Conservation (phyloP, 2,329 filamentous ascomycete genomes). For the Dactylellina sp. region DNA sequence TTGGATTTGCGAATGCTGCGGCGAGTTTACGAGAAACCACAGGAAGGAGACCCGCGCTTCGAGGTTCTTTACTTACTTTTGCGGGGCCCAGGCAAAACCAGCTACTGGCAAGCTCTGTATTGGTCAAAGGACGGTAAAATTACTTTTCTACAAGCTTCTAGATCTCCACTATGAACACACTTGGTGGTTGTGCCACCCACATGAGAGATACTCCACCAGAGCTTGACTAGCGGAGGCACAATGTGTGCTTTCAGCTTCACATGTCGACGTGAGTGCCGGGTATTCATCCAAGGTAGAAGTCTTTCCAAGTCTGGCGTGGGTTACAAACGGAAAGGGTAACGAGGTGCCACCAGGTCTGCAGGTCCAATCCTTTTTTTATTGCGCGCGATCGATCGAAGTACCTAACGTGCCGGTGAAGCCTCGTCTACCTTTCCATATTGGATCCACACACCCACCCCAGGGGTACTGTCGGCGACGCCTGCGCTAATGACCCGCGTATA, state of each 20-base stretch:
- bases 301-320: too few relatives aligned
- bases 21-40: slow-evolving; percentile 5
- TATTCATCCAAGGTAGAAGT: background rate
- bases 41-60: background rate
- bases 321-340: too few relatives aligned
- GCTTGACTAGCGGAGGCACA: background rate
- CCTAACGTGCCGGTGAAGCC: background rate
- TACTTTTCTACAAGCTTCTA: background rate
- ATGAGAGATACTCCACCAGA: background rate
- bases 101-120: too few relatives aligned
- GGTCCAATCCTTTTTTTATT: background rate
- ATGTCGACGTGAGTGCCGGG: background rate
- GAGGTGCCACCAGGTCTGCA: background rate
- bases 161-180: background rate
- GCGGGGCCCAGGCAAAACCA: too few relatives aligned
- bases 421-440: slow-evolving; percentile 8
- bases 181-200: background rate
- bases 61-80: background rate
- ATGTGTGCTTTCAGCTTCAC: background rate
- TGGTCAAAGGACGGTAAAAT: background rate
- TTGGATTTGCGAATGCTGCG: slow-evolving; percentile 24
- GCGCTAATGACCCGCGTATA: slow-evolving; percentile 45
- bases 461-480: slow-evolving; percentile 49
- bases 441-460: background rate
- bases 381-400: background rate